Base-by-base conservation (phyloP, 1,284 basidiomycete species). In the Sporisorium reilianum region DNA sequence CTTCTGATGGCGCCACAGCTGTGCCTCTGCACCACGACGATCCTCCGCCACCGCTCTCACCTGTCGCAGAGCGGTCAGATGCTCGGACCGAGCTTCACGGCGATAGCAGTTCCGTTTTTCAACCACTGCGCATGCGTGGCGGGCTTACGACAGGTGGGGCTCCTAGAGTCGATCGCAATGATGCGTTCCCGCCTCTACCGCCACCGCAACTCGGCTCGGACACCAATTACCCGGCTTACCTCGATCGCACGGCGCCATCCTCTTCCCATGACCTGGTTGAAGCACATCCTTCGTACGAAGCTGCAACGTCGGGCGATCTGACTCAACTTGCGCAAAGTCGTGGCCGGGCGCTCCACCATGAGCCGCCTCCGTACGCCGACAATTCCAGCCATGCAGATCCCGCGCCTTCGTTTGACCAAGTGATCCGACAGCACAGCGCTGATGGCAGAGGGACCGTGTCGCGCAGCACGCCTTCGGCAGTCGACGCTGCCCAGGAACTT, bases 361-460 rank as follows among this genome's bases (percentile, higher is more conserved):
- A 74, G 38, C 70, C 70, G 0, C 70, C 70, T 9, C 70, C 70
- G 2, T 74, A 74, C n/a, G 53, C 61, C 4, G 55, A 66, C 32
- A 60, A 64, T 2, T 26, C 38, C 12, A 42, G 12, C 7, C 58
- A 50, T 28, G 49, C 30, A 22, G 68, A 65, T 30, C 42, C 65
- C 3, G 52, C 56, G 1, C 70, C 70, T 9, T 49, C 64, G 1
- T 74, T 74, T 41, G 64, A 74, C 50, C 64, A 74, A 14, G 70
- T 62, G 9, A 34, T 67, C 14, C 59, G 52, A 36, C 60, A 66
- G 22, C 46, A 23, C 9, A 14, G 22, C 34, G 20, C 12, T 16
- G 30, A n/a, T 9, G 26, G 20, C 12, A 30, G 40, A 12, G 22
- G 48, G 30, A 32, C 12, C 36, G 28, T 30, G 20, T 34, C 48